These are phyloP conservation scores for Dittrichia graveolens DNA, from an alignment of 129 eudicot species.

Conservation along the genomic window DNA sequence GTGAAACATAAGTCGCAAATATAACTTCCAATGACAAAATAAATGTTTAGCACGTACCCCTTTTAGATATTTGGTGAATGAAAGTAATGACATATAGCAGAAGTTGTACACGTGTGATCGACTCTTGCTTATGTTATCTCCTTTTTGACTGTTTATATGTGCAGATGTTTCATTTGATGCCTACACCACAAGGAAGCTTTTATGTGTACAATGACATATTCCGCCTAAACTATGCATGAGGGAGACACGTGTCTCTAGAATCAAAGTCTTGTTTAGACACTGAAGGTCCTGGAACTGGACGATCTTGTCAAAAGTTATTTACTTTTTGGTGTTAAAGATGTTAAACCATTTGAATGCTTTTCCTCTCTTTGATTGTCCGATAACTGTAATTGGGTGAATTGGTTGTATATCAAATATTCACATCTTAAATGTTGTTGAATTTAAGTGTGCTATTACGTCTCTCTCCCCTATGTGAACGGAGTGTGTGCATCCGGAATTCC, in stretches of 20 bases:
- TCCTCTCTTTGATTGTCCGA: conserved; percentile 22
- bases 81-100: conserved; percentile 9
- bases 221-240: conserved; percentile 66
- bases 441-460: conserved; percentile 2
- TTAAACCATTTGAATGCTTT: conserved; percentile 30
- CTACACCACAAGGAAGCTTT: conserved; percentile 81
- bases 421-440: conserved; percentile 20
- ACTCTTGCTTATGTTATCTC: background rate
- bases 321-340: conserved; percentile 26
- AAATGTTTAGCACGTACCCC: too few relatives aligned
- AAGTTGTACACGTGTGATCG: background rate
- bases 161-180: conserved; percentile 89
- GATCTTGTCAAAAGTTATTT: conserved; percentile 22
- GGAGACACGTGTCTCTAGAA: background rate
- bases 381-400: conserved; percentile 25
- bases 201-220: conserved; percentile 67
- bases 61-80: too few relatives aligned
- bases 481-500: background rate
- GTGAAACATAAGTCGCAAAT: background rate
- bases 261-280: background rate
- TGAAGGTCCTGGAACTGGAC: background rate
- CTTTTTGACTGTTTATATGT: conserved; percentile 1
- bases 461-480: background rate
- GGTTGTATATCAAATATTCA: conserved; percentile 30
- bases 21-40: background rate